These are phyloP conservation scores for Oryza coarctata DNA, from an alignment of 176 grass and related monocot species.

Conservation along the genomic window DNA sequence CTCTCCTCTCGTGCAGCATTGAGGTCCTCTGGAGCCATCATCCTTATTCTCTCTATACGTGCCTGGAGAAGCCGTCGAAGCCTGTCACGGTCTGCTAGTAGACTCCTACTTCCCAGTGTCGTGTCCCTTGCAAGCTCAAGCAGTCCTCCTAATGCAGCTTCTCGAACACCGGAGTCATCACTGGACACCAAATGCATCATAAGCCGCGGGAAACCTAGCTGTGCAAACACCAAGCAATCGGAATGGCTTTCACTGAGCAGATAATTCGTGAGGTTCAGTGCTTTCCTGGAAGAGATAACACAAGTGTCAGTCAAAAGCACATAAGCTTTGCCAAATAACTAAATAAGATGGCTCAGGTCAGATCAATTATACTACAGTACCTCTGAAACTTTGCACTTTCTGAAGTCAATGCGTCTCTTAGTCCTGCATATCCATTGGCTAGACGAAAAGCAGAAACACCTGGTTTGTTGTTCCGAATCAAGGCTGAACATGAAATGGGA, in stretches of 20 bases:
- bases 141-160: constrained; percentile 69
- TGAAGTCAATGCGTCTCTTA: constrained; percentile 74
- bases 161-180: constrained; percentile 69
- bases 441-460: constrained; percentile 75
- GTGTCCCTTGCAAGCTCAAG: constrained; percentile 67
- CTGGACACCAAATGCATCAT: constrained; percentile 72
- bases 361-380: constrained; percentile 28
- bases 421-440: constrained; percentile 75
- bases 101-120: constrained; percentile 41
- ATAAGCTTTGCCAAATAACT: background rate
- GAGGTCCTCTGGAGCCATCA: constrained; percentile 72
- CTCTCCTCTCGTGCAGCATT: constrained; percentile 80
- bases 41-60: constrained; percentile 59
- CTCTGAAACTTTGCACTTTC: constrained; percentile 77
- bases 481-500: constrained; percentile 52
- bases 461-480: constrained; percentile 81
- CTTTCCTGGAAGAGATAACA: constrained; percentile 62
- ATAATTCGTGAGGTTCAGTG: constrained; percentile 70
- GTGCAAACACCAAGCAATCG: constrained; percentile 60
- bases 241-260: constrained; percentile 65
- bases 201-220: constrained; percentile 68
- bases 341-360: background rate
- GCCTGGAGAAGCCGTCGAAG: constrained; percentile 53
- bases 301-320: constrained; percentile 4
- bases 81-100: constrained; percentile 50